Conservation (phyloP, 208 protist species). For the Wallacemonas rigidus region DNA sequence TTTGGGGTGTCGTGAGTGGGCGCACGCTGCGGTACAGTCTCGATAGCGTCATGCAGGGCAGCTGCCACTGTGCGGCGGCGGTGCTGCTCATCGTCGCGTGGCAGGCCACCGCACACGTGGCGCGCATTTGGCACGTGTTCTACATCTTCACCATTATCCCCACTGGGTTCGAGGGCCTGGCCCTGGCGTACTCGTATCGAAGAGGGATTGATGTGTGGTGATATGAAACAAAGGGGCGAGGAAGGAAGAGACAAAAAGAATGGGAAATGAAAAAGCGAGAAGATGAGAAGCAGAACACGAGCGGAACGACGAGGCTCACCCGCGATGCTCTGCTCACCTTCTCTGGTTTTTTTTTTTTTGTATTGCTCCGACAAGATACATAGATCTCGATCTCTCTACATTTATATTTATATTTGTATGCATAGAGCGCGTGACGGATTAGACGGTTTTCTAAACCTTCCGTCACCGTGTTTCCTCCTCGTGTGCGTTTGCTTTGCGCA, state of each 20-base stretch:
- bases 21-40: slow-evolving; percentile 67
- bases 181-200: slow-evolving; percentile 49
- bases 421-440: too few relatives aligned
- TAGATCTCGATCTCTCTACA: too few relatives aligned
- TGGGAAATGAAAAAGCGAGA: not conserved
- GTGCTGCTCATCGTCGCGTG: slow-evolving; percentile 63
- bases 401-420: too few relatives aligned
- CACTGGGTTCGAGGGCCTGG: slow-evolving; percentile 53
- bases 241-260: slow-evolving; percentile 11
- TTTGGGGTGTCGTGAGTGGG: slow-evolving; percentile 55
- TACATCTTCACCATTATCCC: slow-evolving; percentile 77
- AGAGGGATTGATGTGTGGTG: slow-evolving; percentile 48
- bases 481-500: too few relatives aligned
- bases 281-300: not conserved
- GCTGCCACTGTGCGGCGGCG: slow-evolving; percentile 47
- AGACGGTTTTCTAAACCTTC: too few relatives aligned
- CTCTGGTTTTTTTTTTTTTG: too few relatives aligned
- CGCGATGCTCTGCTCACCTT: too few relatives aligned
- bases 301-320: too few relatives aligned
- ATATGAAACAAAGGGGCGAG: slow-evolving; percentile 12
- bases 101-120: slow-evolving; percentile 38
- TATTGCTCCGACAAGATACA: too few relatives aligned
- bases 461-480: too few relatives aligned
- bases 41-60: slow-evolving; percentile 60
- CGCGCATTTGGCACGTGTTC: slow-evolving; percentile 68